A percentile compares a stretch with the other conserved stretches of the same genome.
Conservation (phyloP, 2,329 filamentous ascomycete species). For the Blumeria graminis region DNA sequence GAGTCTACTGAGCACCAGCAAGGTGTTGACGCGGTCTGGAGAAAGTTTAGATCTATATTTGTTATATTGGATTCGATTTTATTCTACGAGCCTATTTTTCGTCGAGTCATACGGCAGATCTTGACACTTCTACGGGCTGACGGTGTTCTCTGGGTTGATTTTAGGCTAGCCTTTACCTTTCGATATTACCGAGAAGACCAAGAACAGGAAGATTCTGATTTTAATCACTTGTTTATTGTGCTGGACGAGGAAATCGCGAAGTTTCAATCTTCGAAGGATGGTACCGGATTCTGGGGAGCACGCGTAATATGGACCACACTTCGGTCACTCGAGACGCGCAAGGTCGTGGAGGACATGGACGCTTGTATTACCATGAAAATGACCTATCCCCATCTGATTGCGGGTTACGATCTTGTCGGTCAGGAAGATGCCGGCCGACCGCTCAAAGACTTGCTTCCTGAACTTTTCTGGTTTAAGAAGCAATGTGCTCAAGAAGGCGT, state of each 20-base stretch:
- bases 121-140: conserved; percentile 52
- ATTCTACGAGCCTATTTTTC: conserved; percentile 77
- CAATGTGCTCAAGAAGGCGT: conserved; percentile 55
- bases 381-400: conserved; percentile 52
- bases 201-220: conserved; percentile 42
- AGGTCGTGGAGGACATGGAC: conserved; percentile 62
- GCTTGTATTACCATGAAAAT: conserved; percentile 65
- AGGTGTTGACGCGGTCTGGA: conserved; percentile 65
- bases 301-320: conserved; percentile 67
- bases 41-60: conserved; percentile 57
- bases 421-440: conserved; percentile 63
- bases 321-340: conserved; percentile 35
- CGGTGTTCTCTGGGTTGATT: conserved; percentile 64
- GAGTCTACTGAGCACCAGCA: conserved; percentile 63
- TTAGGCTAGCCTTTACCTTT: conserved; percentile 51
- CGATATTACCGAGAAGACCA: conserved; percentile 40
- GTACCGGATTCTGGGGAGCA: conserved; percentile 60
- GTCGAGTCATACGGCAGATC: conserved; percentile 47
- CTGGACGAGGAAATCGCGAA: conserved; percentile 54
- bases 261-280: conserved; percentile 49
- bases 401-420: conserved; percentile 75
- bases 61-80: conserved; percentile 48
- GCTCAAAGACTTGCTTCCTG: conserved; percentile 51
- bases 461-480: conserved; percentile 86
- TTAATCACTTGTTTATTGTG: conserved; percentile 43